Percentiles rank a stretch among this genome's conserved stretches.
Conservation (phyloP, 176 grass and related monocot genomes). For the barley (Hordeum vulgare) region MorexV3_pseudomolecules_assembly NC_058520.1:532439646-532440145, state of each 20-base stretch:
- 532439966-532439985: neutral
- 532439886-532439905: neutral
- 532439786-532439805: neutral
- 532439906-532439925: neutral
- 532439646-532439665: conserved; percentile 95
- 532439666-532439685: conserved; percentile 89
- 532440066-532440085: conserved; percentile 58
- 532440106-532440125: conserved; percentile 82
- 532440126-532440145: conserved; percentile 89
- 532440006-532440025: neutral
- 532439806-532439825: conserved; percentile 34
- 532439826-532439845: neutral
- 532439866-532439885: neutral
- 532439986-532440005: neutral
- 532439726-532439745: conserved; percentile 10
- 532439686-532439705: conserved; percentile 94
- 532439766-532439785: neutral
- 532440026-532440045: neutral
- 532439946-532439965: neutral
- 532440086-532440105: conserved; percentile 99
- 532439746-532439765: neutral
- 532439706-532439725: conserved; percentile 28
- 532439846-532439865: neutral
- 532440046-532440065: neutral
- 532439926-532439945: neutral